Base-by-base conservation (phyloP, 2,329 filamentous ascomycete species). In the Phyllosticta citriasiana region DNA sequence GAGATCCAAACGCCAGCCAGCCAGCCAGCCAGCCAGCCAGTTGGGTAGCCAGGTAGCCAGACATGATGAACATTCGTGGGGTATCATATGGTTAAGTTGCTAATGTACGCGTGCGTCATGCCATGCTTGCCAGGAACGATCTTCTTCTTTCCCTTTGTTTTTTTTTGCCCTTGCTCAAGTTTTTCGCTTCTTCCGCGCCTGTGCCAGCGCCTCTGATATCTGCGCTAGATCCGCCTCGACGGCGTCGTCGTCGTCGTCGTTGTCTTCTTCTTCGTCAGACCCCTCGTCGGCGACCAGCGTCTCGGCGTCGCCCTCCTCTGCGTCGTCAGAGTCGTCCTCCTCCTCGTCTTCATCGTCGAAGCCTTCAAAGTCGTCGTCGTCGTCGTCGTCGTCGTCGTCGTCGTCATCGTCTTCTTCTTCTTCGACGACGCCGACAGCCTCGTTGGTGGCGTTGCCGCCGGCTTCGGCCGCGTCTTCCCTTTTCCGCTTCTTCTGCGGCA, bases 401-500 rank as follows among this genome's bases (percentile, higher is more conserved):
- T 72, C 71, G 27, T 73, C 70, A 14, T 67, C 68, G 77, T 74
- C 19, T 73, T 77, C 19, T 78, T 78, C 4, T 72, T 72, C 25
- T 85, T 47, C 83, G 19, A 53, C 57, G 7, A 59, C 67, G 8
- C n/a, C 22, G 14, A 12, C 14, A 25, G 26, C 25, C 25, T 25
- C 54, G 9, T 6, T 30, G 27, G 27, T 1, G 7, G 27, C 27
- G 5, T 30, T 30, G 27, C 27, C 2, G 9, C 2, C 4, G 59
- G 22, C 26, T 57, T 55, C 7, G 67, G 65, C 72, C 52, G 40
- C 40, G 4, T 74, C 74, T 16, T 72, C 72, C 4, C 76, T 86
- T 68, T 93, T 88, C 77, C 95, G 89, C 75, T 85, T 87, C 52
- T 84, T 84, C 63, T 78, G 77, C 14, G 60, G 56, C 86, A 96